Conservation (phyloP, 495 filamentous ascomycete genomes). For the Penicillium robsamsonii region DNA sequence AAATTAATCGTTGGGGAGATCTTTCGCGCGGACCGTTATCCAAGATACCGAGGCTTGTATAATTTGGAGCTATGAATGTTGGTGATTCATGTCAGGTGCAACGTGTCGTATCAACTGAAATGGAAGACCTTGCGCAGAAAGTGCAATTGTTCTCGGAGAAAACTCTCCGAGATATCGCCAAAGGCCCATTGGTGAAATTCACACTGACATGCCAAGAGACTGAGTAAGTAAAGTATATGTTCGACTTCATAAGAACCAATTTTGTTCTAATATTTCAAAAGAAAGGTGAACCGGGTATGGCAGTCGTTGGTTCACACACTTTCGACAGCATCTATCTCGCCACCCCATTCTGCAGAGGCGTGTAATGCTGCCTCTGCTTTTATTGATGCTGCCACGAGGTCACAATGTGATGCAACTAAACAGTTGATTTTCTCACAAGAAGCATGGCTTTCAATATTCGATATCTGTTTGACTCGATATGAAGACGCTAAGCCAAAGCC, state of each 20-base stretch:
- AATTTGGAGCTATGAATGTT: conserved; percentile 24
- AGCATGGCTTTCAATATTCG: conserved; percentile 59
- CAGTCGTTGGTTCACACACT: conserved; percentile 39
- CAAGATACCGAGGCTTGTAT: conserved; percentile 19
- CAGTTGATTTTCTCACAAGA: conserved; percentile 46
- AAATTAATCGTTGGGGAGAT: conserved; percentile 13
- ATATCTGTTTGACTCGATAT: conserved; percentile 70
- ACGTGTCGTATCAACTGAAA: conserved; percentile 18
- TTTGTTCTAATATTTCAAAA: conserved; percentile 25
- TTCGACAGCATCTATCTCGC: conserved; percentile 37
- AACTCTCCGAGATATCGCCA: conserved; percentile 37
- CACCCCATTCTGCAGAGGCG: conserved; percentile 40
- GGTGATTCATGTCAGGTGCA: conserved; percentile 18
- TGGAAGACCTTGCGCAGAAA: conserved; percentile 38
- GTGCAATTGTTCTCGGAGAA: conserved; percentile 42
- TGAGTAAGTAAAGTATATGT: conserved; percentile 23
- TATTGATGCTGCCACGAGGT: conserved; percentile 43
- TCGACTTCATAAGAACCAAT: background rate
- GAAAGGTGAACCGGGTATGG: conserved; percentile 41
- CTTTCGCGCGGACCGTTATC: conserved; percentile 11
- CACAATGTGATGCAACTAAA: conserved; percentile 32
- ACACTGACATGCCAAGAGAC: conserved; percentile 33
- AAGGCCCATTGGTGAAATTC: conserved; percentile 42
- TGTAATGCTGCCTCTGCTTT: conserved; percentile 50
- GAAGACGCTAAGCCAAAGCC: conserved; percentile 72